Evolutionary conservation across 2,329 filamentous ascomycete genomes (phyloP), one percentile per base, ranked within the genome.

Genomic region (Westerdykella aurantiaca): DNA sequence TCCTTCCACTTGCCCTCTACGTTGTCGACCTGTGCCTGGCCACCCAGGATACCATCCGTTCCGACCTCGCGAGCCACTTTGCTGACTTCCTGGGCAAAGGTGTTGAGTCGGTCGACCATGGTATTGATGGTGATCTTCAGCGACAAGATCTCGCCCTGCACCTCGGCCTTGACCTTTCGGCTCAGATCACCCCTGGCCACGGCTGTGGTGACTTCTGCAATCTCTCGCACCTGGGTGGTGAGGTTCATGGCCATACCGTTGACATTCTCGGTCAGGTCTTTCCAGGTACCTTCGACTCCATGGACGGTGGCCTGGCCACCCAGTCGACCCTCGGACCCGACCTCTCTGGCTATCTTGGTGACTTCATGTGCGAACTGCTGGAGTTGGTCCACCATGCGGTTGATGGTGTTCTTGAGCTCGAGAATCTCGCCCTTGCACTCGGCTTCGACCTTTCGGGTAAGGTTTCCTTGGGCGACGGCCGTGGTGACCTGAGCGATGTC

Each of bases 81-180:
- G 71, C 78, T 82, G 52, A 83, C 79, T 60, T 83, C 78, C 54
- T 80, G 80, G 7, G 79, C 79, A 51, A 82, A 83, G 1, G 78
- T 81, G 54, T 80, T 80, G 25, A 83, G 65, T 44, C 78, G 70
- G 64, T 82, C 79, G 55, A 83, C 80, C 80, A 83, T 83, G 59
- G 77, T 77, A 58, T 83, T 83, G 69, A 83, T 82, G 6, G 91
- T 98, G 60, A 90, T 88, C 72, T 98, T 98, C 50, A 98, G 53
- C 3, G 68, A 71, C 45, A 76, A 50, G 43, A 76, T 76, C 50
- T 76, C 73, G 44, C 73, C 73, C 57, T 74, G 68, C 17, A 76
- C 73, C 47, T 76, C 72, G 31, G 72, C 73, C 51, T 72, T 69
- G 45, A 76, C 72, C 56, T 76, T 76, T 47, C 74, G 71, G 55